Evolutionary conservation across 169 alveolate genomes (phyloP), one percentile per base, ranked within the genome.

Genomic region (Plasmodium reichenowi): DNA sequence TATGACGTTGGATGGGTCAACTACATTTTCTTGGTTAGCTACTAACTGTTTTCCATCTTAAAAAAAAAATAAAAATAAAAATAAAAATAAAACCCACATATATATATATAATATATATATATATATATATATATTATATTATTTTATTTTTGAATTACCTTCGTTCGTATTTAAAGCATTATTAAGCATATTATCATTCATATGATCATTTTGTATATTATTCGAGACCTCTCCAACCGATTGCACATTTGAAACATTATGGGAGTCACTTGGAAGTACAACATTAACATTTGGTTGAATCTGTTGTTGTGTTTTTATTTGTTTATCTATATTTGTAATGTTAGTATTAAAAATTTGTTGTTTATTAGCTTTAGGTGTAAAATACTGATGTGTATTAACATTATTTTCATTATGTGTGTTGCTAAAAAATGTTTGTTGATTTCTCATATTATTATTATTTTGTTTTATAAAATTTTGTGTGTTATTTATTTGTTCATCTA

Each of bases 391-490:
- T 68, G 43, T 43, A 47, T 45, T 68, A 6, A 45, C 3, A 8
- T 68, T 43, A 38, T 12, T 68, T 9, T 26, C 50, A 20, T 29
- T 63, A 63, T 63, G 22, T 2, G 67, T 58, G 20, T 58, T 58
- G 32, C 3, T 58, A 17, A 8, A n/a, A 12, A n/a, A n/a, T 2
- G 43, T 68, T 20, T 38, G 58, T 68, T 20, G 76, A 68, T 47
- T 68, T 20, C 76, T 48, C 45, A 68, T 13, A 47, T 68, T 68
- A n/a, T 7, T 45, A 48, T n/a, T 47, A 48, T 12, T 68, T 15
- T 47, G 58, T 47, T 68, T 68, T 68, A 60, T 9, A 63, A 10
- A 43, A 24, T 8, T 63, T 24, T 12, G 72, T 24, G 48, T 0
- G 24, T 29, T 29, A 3, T 24, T 63, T 13, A 63, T 9, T 63